Evolutionary conservation across 1,284 basidiomycete genomes (phyloP).

Genomic region (Meira nashicola): DNA sequence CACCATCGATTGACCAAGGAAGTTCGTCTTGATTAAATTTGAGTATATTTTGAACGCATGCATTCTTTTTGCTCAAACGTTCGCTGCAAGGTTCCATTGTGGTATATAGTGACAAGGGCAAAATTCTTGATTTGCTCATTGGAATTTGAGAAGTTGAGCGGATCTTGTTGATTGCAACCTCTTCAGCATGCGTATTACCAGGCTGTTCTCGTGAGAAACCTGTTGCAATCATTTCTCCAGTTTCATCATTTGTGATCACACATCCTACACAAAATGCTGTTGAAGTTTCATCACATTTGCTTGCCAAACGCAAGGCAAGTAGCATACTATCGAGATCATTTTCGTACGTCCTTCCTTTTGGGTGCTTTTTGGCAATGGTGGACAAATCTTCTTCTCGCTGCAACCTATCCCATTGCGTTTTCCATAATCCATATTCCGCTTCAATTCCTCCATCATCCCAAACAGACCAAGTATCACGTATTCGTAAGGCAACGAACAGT

Average conservation of each 20-base stretch:
- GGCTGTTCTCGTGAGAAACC: constrained; percentile 84
- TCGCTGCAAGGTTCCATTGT: constrained; percentile 96
- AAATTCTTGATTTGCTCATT: background rate
- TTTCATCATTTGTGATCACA: constrained; percentile 61
- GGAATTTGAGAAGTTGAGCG: background rate
- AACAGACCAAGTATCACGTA: constrained; percentile 74
- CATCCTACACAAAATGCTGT: constrained; percentile 95
- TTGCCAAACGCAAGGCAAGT: constrained; percentile 68
- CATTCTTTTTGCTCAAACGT: constrained; percentile 76
- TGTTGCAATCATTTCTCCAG: constrained; percentile 61
- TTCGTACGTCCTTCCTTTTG: background rate
- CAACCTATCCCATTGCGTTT: constrained; percentile 55
- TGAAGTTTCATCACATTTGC: constrained; percentile 66
- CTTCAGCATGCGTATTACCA: constrained; percentile 96
- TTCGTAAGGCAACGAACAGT: constrained; percentile 63
- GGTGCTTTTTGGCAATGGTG: background rate
- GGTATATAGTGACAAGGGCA: constrained; percentile 73
- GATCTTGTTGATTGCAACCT: constrained; percentile 81
- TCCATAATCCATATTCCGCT: constrained; percentile 65
- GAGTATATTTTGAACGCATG: constrained; percentile 82
- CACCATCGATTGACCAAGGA: background rate
- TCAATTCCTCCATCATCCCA: constrained; percentile 70
- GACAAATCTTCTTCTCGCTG: constrained; percentile 13
- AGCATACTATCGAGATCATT: constrained; percentile 26
- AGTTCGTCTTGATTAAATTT: constrained; percentile 46